Base-by-base conservation (phyloP, 2,329 filamentous ascomycete species). In the Metarhizium humberi region DNA sequence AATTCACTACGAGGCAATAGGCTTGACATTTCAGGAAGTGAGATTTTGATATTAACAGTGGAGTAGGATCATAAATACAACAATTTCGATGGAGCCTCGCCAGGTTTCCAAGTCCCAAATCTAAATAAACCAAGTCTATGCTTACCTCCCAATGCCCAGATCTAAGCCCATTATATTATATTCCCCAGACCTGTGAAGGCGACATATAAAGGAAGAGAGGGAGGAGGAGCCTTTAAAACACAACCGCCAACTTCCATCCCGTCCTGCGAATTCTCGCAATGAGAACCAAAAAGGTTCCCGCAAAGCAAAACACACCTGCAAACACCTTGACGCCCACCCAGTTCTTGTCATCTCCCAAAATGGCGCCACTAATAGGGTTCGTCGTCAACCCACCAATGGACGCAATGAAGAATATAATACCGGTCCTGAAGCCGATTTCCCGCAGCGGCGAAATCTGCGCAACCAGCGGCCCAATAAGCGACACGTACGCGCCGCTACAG, bases 321-420 rank as follows among this genome's bases (percentile, higher is more conserved):
- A 74, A 74, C 3, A 73, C 57, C 60, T 74, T 74, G 40, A 72
- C 62, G 3, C 67, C 68, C 0, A 64, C 49, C 64, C 67, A 73
- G 6, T 66, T 66, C 4, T 63, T 56, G 0, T 63, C 57, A 1
- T 49, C 57, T 0, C 66, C 59, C 2, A 73, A 51, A 49, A 74
- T 72, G 0, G 74, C 73, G 0, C 81, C 81, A 0, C 72, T 78
- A 59, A 85, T 82, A 0, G 82, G 82, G 55, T 73, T 79, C 0
- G 80, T 78, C 2, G 78, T 76, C 16, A 87, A 67, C 2, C 80
- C 81, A 0, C 77, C 77, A 40, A 87, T 67, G 2, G 78, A 75
- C 16, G 78, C 71, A n/a, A 80, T 65, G 3, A 77, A 75, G 62
- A 84, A 85, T 4, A 68, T 59, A 0, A 72, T 62, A 2, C 72